Percentiles rank a stretch among this genome's conserved stretches.
These are phyloP conservation scores for Fragilariopsis cylindrus DNA, from an alignment of 108 stramenopile species.

Conservation along the genomic window DNA sequence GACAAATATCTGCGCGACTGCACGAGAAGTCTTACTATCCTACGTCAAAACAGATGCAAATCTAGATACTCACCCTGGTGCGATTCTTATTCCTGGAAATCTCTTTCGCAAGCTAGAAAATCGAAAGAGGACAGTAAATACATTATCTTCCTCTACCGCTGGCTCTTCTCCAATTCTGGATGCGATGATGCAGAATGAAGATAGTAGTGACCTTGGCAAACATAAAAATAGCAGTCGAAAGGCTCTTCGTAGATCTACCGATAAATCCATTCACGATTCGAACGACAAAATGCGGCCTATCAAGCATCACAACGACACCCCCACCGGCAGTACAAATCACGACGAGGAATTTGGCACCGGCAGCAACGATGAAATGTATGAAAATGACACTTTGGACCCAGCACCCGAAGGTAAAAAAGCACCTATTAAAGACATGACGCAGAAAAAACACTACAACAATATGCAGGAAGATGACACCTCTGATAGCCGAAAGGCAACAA, in stretches of 20 bases:
- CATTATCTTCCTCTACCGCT: background rate
- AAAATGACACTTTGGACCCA: no score
- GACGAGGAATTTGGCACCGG: no score
- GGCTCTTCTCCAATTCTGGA: conserved; percentile 5
- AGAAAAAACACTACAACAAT: background rate
- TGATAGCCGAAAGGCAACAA: no score
- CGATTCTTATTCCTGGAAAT: conserved; percentile 58
- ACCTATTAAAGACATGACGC: no score
- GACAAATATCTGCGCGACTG: conserved; percentile 55
- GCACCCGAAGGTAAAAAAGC: no score
- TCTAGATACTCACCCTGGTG: conserved; percentile 73
- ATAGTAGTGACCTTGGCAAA: background rate
- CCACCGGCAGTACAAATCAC: no score
- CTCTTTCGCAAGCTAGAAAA: conserved; percentile 27
- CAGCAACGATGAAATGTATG: no score
- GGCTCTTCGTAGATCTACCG: background rate
- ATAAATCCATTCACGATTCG: background rate
- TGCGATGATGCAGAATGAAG: conserved; percentile 1
- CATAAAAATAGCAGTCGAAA: background rate
- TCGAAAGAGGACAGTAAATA: conserved; percentile 2
- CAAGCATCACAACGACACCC: no score
- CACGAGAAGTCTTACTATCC: conserved; percentile 75
- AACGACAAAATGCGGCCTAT: no score
- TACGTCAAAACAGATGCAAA: conserved; percentile 88
- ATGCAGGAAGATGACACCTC: background rate